phyloP scores from a whole-genome alignment of 2,329 filamentous ascomycete genomes.

The Rhinocladiella mackenziei region DNA sequence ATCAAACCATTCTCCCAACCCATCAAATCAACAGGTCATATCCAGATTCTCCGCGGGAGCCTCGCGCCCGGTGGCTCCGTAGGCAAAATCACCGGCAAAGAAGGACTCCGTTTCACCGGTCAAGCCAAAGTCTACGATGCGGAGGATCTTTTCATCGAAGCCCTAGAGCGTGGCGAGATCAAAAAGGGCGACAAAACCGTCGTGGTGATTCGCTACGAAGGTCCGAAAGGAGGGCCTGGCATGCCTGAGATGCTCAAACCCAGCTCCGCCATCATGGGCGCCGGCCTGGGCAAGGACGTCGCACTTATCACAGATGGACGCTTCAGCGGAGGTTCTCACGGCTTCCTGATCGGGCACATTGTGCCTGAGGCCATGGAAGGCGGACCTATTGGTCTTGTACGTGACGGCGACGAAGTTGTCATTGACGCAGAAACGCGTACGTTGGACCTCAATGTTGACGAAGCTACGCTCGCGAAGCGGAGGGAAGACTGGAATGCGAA shows the following conservation, averaged over 20 bases:
- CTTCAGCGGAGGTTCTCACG: constrained; percentile 77
- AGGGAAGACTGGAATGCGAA: constrained; percentile 56
- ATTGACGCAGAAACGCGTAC: constrained; percentile 74
- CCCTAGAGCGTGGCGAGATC: constrained; percentile 64
- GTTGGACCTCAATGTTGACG: constrained; percentile 62
- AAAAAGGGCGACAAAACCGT: constrained; percentile 74
- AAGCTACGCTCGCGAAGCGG: constrained; percentile 60
- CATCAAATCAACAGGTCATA: constrained; percentile 67
- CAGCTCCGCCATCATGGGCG: constrained; percentile 68
- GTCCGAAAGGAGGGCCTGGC: constrained; percentile 68
- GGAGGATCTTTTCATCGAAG: constrained; percentile 65
- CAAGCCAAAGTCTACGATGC: constrained; percentile 67
- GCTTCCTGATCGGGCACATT: constrained; percentile 83
- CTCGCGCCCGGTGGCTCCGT: constrained; percentile 67
- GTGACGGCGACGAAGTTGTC: constrained; percentile 72
- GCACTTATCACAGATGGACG: constrained; percentile 71
- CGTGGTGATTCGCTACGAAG: constrained; percentile 70
- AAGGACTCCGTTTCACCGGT: constrained; percentile 63
- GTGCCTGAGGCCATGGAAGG: constrained; percentile 83
- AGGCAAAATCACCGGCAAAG: constrained; percentile 74
- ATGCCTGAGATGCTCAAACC: constrained; percentile 76
- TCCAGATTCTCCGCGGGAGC: constrained; percentile 67
- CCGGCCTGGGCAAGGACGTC: constrained; percentile 64
- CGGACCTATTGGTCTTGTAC: constrained; percentile 77
- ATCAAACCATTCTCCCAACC: constrained; percentile 64